phyloP scores from a whole-genome alignment of 331 rosid species.

The Pyracantha coccinea region DNA sequence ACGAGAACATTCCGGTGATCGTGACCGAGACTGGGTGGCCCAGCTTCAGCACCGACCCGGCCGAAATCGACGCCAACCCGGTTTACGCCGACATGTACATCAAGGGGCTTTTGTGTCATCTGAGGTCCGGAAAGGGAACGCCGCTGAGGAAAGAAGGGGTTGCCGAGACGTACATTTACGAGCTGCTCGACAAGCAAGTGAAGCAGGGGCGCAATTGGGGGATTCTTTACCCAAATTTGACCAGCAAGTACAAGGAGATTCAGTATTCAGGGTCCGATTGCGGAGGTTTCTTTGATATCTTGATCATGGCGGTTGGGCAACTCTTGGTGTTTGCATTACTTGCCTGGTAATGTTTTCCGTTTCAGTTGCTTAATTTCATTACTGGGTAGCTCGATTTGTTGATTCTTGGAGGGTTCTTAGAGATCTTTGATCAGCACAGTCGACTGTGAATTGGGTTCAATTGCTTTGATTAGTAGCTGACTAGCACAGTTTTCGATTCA shows the following conservation, averaged over 20 bases:
- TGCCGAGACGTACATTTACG: slow-evolving; percentile 46
- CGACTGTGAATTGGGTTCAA: not conserved
- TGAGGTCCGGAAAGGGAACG: slow-evolving; percentile 62
- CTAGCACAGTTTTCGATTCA: not conserved
- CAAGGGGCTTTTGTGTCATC: slow-evolving; percentile 50
- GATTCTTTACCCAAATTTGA: slow-evolving; percentile 51
- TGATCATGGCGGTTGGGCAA: slow-evolving; percentile 2
- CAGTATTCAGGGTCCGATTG: slow-evolving; percentile 42
- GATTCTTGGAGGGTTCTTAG: slow-evolving; percentile 1
- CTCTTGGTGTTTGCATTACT: slow-evolving; percentile 11
- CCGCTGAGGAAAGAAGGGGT: slow-evolving; percentile 72
- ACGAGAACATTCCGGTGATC: slow-evolving; percentile 47
- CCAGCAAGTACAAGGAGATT: slow-evolving; percentile 39
- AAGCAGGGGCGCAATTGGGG: slow-evolving; percentile 63
- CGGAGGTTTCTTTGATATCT: not conserved
- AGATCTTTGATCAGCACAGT: too few species aligned
- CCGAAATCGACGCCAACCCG: slow-evolving; percentile 60
- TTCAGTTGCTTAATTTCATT: not conserved
- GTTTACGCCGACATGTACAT: slow-evolving; percentile 75
- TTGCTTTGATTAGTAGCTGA: too few species aligned
- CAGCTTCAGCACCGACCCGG: slow-evolving; percentile 28
- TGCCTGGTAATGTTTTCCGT: not conserved
- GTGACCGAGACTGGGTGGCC: slow-evolving; percentile 98
- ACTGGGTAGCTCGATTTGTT: not conserved
- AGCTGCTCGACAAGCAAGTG: slow-evolving; percentile 55